Percentiles rank a stretch among this genome's conserved stretches.
Evolutionary conservation across 352 stramenopile species (phyloP).

Genomic region (Phytophthora citrophthora): DNA sequence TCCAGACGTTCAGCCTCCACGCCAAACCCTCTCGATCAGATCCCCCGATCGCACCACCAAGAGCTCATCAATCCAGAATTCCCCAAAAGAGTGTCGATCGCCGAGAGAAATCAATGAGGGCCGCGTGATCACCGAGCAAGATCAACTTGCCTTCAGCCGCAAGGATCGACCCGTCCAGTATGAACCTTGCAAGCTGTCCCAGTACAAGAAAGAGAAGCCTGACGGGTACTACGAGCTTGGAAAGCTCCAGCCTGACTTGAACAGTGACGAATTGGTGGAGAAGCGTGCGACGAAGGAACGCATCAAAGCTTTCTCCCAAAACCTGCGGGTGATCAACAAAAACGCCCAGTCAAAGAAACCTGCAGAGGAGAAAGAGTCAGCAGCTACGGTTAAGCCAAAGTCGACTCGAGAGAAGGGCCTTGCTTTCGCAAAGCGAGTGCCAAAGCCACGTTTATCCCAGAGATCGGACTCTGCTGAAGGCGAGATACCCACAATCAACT

Average conservation of each 20-base stretch:
- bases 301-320: constrained; percentile 88
- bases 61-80: constrained; percentile 2
- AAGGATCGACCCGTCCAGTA: constrained; percentile 80
- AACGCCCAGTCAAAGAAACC: constrained; percentile 42
- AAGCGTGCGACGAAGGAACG: constrained; percentile 81
- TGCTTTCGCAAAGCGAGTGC: constrained; percentile 82
- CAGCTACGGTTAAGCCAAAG: constrained; percentile 42
- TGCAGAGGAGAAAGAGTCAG: constrained; percentile 27
- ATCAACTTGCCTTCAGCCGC: constrained; percentile 81
- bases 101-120: constrained; percentile 68
- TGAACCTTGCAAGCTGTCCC: constrained; percentile 82
- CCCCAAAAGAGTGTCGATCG: constrained; percentile 43
- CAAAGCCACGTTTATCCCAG: constrained; percentile 59
- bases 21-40: constrained; percentile 8
- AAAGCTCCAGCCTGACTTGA: constrained; percentile 90
- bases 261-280: constrained; percentile 77
- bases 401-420: constrained; percentile 78
- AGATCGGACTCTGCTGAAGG: constrained; percentile 34
- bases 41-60: constrained; percentile 13
- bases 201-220: constrained; percentile 90
- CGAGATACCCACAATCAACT: background rate
- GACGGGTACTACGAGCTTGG: constrained; percentile 87
- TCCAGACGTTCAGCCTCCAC: constrained; percentile 18
- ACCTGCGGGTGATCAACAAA: constrained; percentile 82
- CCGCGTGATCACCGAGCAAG: constrained; percentile 58